Percentiles rank a stretch among this genome's conserved stretches.
Evolutionary conservation across 176 grass and related monocot species (phyloP).

Genomic region (Carex littledalei): DNA sequence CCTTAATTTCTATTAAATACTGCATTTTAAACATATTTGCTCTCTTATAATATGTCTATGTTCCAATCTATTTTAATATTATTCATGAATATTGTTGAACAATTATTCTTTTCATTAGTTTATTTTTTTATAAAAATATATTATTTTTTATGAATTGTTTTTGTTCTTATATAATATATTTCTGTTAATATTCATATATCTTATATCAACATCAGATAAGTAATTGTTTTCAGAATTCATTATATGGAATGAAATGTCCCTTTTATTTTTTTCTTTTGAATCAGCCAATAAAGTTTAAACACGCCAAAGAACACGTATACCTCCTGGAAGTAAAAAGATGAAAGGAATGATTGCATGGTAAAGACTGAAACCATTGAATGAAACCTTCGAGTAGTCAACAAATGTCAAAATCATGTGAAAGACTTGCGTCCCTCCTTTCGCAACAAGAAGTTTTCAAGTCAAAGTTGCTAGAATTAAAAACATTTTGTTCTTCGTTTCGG

Average conservation of each 20-base stretch:
- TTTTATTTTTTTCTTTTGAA: not conserved
- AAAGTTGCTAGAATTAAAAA: not conserved
- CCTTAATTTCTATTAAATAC: too few species aligned
- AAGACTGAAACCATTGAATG: not conserved
- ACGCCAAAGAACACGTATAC: not conserved
- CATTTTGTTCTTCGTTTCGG: not conserved
- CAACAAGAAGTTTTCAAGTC: not conserved
- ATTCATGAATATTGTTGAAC: too few species aligned
- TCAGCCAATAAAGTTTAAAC: not conserved
- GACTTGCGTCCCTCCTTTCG: not conserved
- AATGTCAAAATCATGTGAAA: constrained; percentile 1
- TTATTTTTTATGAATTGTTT: too few species aligned
- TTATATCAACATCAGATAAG: not conserved
- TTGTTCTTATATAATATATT: too few species aligned
- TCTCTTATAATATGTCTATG: too few species aligned
- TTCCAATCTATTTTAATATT: too few species aligned
- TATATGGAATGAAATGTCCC: not conserved
- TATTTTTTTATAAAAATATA: too few species aligned
- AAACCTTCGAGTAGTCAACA: not conserved
- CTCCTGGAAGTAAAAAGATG: not conserved
- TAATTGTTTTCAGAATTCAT: not conserved
- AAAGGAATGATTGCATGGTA: not conserved
- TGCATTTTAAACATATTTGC: too few species aligned
- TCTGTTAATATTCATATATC: too few species aligned
- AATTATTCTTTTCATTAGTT: too few species aligned